Conservation (phyloP, 345 rosid genomes). For the Linum trigynum region DNA sequence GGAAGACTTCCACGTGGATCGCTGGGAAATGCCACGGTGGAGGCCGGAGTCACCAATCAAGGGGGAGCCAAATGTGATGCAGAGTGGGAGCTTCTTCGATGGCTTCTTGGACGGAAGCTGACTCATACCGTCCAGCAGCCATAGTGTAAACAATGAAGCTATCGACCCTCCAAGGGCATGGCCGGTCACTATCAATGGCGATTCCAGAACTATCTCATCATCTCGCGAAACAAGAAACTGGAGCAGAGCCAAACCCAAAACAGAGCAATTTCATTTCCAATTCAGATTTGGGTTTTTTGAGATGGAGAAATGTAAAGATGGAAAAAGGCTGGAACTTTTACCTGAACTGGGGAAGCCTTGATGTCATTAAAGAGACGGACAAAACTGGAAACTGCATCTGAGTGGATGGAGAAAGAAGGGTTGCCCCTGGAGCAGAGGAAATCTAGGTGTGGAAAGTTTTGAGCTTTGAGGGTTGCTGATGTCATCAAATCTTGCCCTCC, state of each 20-base stretch:
- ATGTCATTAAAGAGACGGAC: constrained; percentile 14
- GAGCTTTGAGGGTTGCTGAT: constrained; percentile 17
- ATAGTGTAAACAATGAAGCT: constrained; percentile 60
- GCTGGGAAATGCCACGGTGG: constrained; percentile 24
- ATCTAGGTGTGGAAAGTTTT: constrained; percentile 16
- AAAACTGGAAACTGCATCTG: constrained; percentile 35
- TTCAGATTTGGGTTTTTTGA: neutral
- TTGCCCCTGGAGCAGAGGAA: constrained; percentile 32
- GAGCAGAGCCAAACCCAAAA: neutral
- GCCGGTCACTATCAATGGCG: constrained; percentile 44
- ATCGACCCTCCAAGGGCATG: constrained; percentile 51
- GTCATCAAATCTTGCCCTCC: constrained; percentile 19
- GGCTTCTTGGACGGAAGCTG: constrained; percentile 10
- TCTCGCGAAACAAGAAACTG: constrained; percentile 10
- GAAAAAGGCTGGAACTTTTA: constrained; percentile 1
- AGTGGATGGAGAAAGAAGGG: constrained; percentile 31
- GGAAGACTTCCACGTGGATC: constrained; percentile 36
- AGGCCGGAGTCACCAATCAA: constrained; percentile 34
- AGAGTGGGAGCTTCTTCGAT: constrained; percentile 29
- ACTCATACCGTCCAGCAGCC: constrained; percentile 32
- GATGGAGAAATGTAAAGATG: neutral
- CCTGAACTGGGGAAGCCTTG: constrained; percentile 22
- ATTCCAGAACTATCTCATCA: neutral
- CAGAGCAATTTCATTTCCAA: neutral
- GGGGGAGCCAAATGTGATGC: constrained; percentile 69